Evolutionary conservation across 2,329 filamentous ascomycete species (phyloP).

Genomic region (Fusarium luffae): DNA sequence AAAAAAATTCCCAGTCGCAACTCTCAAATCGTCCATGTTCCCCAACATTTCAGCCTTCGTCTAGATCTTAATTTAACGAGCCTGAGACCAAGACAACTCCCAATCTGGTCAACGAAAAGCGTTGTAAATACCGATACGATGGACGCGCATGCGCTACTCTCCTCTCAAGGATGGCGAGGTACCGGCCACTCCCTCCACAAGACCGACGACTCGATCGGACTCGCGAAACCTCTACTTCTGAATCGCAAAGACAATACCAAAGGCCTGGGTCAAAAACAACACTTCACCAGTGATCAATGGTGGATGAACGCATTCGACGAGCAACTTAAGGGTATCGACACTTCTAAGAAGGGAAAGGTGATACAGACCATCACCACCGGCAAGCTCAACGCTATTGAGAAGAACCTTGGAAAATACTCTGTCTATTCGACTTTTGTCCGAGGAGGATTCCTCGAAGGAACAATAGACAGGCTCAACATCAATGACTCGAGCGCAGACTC

Average conservation of each 20-base stretch:
- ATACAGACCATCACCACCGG: slow-evolving; percentile 66
- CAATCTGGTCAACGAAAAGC: not conserved
- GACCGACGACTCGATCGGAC: slow-evolving; percentile 76
- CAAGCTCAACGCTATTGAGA: slow-evolving; percentile 67
- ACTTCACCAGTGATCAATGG: slow-evolving; percentile 84
- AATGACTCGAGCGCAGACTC: slow-evolving; percentile 46
- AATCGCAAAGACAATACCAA: slow-evolving; percentile 83
- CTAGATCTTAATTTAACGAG: not conserved
- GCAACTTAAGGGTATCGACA: slow-evolving; percentile 83
- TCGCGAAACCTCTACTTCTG: slow-evolving; percentile 84
- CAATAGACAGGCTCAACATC: slow-evolving; percentile 57
- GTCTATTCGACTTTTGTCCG: slow-evolving; percentile 88
- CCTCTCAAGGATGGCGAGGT: slow-evolving; percentile 89
- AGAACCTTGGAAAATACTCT: slow-evolving; percentile 67
- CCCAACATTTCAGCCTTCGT: not conserved
- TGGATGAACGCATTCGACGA: slow-evolving; percentile 96
- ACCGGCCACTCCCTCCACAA: slow-evolving; percentile 88
- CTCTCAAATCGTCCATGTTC: slow-evolving; percentile 6
- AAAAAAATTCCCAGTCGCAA: slow-evolving; percentile 43
- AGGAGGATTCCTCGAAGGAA: slow-evolving; percentile 81
- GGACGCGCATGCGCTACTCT: slow-evolving; percentile 86
- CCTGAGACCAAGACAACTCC: not conserved
- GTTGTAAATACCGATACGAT: slow-evolving; percentile 58
- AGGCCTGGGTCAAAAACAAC: slow-evolving; percentile 81
- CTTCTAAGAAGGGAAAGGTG: slow-evolving; percentile 65